Base-by-base conservation (phyloP, 1,139 yeast species). In the Blastobotrys buckinghamii region DNA sequence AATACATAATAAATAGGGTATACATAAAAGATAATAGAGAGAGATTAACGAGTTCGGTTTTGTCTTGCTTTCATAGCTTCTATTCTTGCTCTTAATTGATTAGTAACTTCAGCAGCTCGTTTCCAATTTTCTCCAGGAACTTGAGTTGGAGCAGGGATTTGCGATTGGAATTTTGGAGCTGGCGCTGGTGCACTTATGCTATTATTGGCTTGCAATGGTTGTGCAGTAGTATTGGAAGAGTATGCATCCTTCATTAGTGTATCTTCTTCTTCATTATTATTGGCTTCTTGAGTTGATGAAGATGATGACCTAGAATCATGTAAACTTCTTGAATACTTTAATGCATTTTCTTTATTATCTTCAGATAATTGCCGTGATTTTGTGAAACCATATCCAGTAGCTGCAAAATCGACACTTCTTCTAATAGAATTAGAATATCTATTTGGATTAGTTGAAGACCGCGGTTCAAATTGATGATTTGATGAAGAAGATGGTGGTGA, bases 51-150 rank as follows among this genome's bases (percentile, higher is more conserved):
- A 7, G 51, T 34, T 9, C 53, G 39, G 41, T 52, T 50, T 41
- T 58, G 59, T 20, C 59, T 49, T 2, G 87, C 87, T 63, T 83
- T 85, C 96, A 89, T 88, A 66, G 84, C 83, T 64, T 87, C 95
- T 44, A 90, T 89, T 56, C 96, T 71, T 0, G 89, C 95, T 63
- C 84, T 84, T 61, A 86, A 74, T 64, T 85, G 94, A 15, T 81
- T 79, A 1, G 97, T 89, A 13, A 88, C 94, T 57, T 86, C 95
- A 0, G 94, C 92, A 0, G 96, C 96, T 46, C 92, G 77, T 59
- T 77, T 79, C 96, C 96, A 89, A 58, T 84, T 81, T 51, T 85
- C 95, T 22, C 55, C 51, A 1, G 51, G 49, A 16, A 35, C 47
- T n/a, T 34, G 42, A 6, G 47, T 39, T 9, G 39, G 42, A 3